Conservation (phyloP, 352 stramenopile species). For the Phytopythium delawarense region DNA sequence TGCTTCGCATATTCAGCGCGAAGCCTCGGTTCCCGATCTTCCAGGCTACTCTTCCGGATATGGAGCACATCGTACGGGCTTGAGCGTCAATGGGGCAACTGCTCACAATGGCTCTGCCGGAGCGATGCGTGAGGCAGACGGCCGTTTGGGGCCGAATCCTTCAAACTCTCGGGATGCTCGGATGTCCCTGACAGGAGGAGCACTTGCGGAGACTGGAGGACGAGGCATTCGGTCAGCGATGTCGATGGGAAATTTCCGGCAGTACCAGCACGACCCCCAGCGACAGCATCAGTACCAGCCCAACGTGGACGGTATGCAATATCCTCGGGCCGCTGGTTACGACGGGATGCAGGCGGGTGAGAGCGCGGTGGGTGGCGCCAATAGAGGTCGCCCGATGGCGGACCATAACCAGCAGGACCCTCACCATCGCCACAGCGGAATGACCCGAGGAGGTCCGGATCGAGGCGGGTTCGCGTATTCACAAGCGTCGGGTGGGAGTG, state of each 20-base stretch:
- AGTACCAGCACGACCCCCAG: constrained; percentile 54
- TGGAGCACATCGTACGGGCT: neutral
- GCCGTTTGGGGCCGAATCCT: neutral
- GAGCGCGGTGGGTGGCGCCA: neutral
- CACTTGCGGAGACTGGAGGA: constrained; percentile 9
- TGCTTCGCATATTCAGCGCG: constrained; percentile 25
- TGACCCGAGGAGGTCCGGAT: neutral
- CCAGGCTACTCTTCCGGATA: constrained; percentile 11
- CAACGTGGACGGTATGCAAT: constrained; percentile 1
- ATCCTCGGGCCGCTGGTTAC: constrained; percentile 5
- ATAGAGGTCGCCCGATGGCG: neutral
- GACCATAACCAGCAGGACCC: neutral
- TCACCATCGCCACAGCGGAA: neutral
- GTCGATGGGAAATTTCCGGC: constrained; percentile 76
- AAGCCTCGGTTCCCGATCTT: constrained; percentile 32
- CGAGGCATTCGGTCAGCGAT: constrained; percentile 42
- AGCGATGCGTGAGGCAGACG: neutral
- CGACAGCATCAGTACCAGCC: constrained; percentile 7
- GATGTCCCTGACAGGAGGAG: neutral
- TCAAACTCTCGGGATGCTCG: neutral
- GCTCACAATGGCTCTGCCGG: neutral
- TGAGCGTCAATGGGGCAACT: neutral
- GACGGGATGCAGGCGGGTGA: constrained; percentile 5
- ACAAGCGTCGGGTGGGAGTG: constrained; percentile 5
- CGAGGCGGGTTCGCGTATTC: neutral